Conservation (phyloP, 108 stramenopile genomes). For the Cyclotella sp. region DNA sequence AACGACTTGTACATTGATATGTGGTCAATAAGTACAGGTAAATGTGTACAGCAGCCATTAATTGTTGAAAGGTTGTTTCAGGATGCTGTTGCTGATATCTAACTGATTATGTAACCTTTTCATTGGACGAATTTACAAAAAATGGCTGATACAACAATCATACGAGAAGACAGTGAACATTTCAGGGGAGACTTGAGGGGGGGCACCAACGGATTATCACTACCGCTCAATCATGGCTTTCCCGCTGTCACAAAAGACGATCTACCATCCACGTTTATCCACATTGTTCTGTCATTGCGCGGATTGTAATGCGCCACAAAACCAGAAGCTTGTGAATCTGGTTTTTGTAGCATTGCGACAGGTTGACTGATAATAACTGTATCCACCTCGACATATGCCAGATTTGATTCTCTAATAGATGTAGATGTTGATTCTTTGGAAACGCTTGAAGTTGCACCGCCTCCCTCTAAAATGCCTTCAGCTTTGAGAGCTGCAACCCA, state of each 20-base stretch:
- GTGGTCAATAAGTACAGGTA: too few species aligned
- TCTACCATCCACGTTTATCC: constrained; percentile 67
- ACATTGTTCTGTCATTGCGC: constrained; percentile 75
- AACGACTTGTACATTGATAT: too few species aligned
- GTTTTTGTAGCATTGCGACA: neutral
- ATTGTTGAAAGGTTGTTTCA: too few species aligned
- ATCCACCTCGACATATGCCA: constrained; percentile 32
- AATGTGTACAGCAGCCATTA: too few species aligned
- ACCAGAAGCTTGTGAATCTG: constrained; percentile 6
- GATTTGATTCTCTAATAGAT: constrained; percentile 39
- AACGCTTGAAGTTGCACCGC: constrained; percentile 19
- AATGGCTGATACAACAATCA: too few species aligned
- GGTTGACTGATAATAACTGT: constrained; percentile 26
- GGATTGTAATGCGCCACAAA: constrained; percentile 74
- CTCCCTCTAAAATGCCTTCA: constrained; percentile 77
- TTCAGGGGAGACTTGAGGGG: too few species aligned
- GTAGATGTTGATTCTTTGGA: constrained; percentile 15
- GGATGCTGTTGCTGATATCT: too few species aligned
- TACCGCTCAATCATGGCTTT: constrained; percentile 6
- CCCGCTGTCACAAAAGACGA: constrained; percentile 46
- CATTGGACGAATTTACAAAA: too few species aligned
- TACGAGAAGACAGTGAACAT: too few species aligned
- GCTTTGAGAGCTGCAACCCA: constrained; percentile 79
- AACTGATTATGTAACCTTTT: too few species aligned
- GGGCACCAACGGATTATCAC: too few species aligned